phyloP scores from a whole-genome alignment of 371 early-diverging fungal genomes.

The Paramicrosporidium saccamoebae region DNA sequence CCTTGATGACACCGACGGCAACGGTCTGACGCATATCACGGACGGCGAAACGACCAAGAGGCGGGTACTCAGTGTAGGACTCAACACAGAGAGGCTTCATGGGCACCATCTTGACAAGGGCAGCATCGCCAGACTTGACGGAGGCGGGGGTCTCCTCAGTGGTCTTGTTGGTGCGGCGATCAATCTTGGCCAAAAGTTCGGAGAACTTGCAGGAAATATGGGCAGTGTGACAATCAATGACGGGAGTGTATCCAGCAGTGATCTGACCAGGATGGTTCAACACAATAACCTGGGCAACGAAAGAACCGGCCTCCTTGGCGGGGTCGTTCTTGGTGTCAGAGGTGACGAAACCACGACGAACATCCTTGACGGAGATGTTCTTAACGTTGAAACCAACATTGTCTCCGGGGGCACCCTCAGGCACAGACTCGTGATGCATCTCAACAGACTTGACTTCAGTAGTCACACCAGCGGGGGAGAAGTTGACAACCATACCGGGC shows the following conservation, averaged over 20 bases:
- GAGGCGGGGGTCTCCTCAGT: conserved; percentile 62
- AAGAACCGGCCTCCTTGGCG: conserved; percentile 66
- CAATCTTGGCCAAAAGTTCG: conserved; percentile 71
- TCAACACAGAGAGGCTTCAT: conserved; percentile 90
- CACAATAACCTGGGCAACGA: conserved; percentile 79
- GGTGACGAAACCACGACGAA: conserved; percentile 85
- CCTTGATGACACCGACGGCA: conserved; percentile 82
- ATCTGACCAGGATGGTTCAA: conserved; percentile 88
- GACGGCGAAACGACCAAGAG: conserved; percentile 85
- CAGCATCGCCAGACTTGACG: conserved; percentile 72
- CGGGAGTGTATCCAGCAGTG: conserved; percentile 55
- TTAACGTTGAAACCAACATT: conserved; percentile 93
- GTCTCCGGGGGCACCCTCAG: conserved; percentile 81
- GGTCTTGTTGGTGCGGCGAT: conserved; percentile 75
- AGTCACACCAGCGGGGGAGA: conserved; percentile 49
- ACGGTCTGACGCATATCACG: conserved; percentile 84
- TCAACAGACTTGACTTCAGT: conserved; percentile 92
- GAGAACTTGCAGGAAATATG: conserved; percentile 82
- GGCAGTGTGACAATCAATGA: conserved; percentile 84
- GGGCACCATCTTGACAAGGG: conserved; percentile 75
- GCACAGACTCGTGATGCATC: conserved; percentile 85
- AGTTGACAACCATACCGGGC: conserved; percentile 67
- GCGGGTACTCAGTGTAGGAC: conserved; percentile 61
- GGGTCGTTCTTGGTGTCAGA: conserved; percentile 89
- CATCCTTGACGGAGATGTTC: conserved; percentile 82